phyloP scores from a whole-genome alignment of 495 filamentous ascomycete genomes.

The Hypoxylon rickii region DNA sequence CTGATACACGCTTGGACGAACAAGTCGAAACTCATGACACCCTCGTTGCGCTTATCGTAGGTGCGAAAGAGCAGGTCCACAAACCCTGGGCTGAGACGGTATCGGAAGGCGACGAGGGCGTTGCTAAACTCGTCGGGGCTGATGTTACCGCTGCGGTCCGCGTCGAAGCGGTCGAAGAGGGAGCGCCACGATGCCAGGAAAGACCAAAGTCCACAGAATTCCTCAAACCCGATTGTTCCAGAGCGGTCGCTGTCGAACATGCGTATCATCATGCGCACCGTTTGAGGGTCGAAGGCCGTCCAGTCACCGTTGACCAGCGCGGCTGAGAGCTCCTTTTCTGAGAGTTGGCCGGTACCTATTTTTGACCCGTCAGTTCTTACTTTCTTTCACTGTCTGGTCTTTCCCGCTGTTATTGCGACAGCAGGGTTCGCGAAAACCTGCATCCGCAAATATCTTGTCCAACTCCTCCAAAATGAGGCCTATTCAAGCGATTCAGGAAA shows the following conservation, averaged over 20 bases:
- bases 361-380: background rate
- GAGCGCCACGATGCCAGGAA: slow-evolving; percentile 93
- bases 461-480: too few species aligned
- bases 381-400: background rate
- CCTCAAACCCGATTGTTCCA: slow-evolving; percentile 89
- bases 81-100: slow-evolving; percentile 82
- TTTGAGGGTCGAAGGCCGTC: slow-evolving; percentile 92
- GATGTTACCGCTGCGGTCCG: slow-evolving; percentile 85
- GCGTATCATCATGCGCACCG: slow-evolving; percentile 96
- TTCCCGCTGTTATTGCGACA: background rate
- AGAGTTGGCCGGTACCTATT: slow-evolving; percentile 75
- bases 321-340: slow-evolving; percentile 83
- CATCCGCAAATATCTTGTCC: too few species aligned
- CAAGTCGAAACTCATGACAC: slow-evolving; percentile 89
- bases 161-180: slow-evolving; percentile 95
- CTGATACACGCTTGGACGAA: slow-evolving; percentile 98
- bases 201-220: slow-evolving; percentile 94
- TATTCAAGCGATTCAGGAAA: background rate
- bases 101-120: slow-evolving; percentile 92
- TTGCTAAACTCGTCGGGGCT: slow-evolving; percentile 85
- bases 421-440: too few species aligned
- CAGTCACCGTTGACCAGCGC: slow-evolving; percentile 97
- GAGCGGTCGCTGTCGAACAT: slow-evolving; percentile 95
- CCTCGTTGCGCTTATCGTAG: slow-evolving; percentile 62
- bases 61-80: slow-evolving; percentile 76